Evolutionary conservation across 2,329 filamentous ascomycete genomes (phyloP), one percentile per base, ranked within the genome.

Genomic region (Penicillium olsonii): DNA sequence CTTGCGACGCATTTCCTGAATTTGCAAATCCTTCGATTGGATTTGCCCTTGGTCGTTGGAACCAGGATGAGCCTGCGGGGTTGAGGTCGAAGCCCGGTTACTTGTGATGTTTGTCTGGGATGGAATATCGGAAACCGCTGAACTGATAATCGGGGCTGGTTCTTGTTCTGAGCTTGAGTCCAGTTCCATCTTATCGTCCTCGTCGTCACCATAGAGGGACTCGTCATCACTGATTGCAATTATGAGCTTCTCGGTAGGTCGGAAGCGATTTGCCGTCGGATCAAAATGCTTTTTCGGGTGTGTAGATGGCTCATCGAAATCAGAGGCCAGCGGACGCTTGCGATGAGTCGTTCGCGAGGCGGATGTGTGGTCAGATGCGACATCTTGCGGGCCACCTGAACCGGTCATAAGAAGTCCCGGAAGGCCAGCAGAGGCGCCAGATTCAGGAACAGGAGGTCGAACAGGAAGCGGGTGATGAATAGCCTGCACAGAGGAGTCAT

Each of bases 221-320:
- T 87, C 84, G 56, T 86, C 83, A 22, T 95, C 92, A 64, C 90
- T 95, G 33, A 95, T 86, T 56, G 95, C 84, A 58, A 96, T 95
- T 33, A 96, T 82, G 44, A 95, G 81, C 2, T 80, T 80, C 42
- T 84, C 78, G 19, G 85, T 78, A 43, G 80, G 74, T 19, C 53
- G 46, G 4, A 26, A 37, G n/a, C 46, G 42, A 19, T 41, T 54
- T 3, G 43, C 76, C 39, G 75, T 77, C 37, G 85, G 82, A 11
- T 81, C 82, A 60, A 86, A 85, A 4, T 83, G 80, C 41, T 85
- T 83, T 59, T 88, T 88, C 14, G 69, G 61, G 11, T 72, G 63
- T 29, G 60, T 60, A 0, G 75, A 71, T 17, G 77, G 74, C n/a
- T 83, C 80, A 52, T 88, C 83, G 55, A 88, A 85, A 62, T 91